Evolutionary conservation across 78 protist genomes (phyloP), one percentile per base, ranked within the genome.

Genomic region (Trichosphaerium sp.): DNA sequence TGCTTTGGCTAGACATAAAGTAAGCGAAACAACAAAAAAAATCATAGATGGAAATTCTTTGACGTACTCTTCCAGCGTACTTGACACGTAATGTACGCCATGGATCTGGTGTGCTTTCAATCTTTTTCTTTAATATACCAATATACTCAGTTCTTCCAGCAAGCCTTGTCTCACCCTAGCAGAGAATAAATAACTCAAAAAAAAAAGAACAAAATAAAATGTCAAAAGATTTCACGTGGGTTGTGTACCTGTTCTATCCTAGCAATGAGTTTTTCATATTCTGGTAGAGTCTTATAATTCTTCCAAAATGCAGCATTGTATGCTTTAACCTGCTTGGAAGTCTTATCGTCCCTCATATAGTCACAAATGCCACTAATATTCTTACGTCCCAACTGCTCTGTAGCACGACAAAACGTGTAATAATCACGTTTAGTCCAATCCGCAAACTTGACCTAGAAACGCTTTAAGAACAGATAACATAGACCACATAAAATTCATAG

Each of bases 341-440:
- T 59, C 62, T 87, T 86, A 2, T 52, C 66, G 14, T 78, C 88
- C 39, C 64, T 38, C 14, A 55, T 34, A 4, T 75, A 73, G 15
- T 67, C 59, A 1, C 84, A 56, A 25, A 87, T 80, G 4, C 14
- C 43, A 28, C 51, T 25, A 43, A 56, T 34, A 0, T 73, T 38
- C 21, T 74, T 58, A 32, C 92, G 63, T 0, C 92, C 92, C 70
- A 80, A 56, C 39, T 56, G 26, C 31, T 84, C 92, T 57, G 67
- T 61, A n/a, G 80, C 88, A 28, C 72, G 68, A 49, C 61, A 37
- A 56, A 80, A 87, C 34, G 65, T 26, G 23, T 52, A 26, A 49
- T 68, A 84, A 56, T 87, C 92, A 5, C 31, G 8, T 21, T 52
- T 66, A 29, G 71, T 52, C 92, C 92, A 87, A 26, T 63, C 47